These are phyloP conservation scores for Penicillium robsamsonii DNA, from an alignment of 495 filamentous ascomycete species.

Conservation along the genomic window DNA sequence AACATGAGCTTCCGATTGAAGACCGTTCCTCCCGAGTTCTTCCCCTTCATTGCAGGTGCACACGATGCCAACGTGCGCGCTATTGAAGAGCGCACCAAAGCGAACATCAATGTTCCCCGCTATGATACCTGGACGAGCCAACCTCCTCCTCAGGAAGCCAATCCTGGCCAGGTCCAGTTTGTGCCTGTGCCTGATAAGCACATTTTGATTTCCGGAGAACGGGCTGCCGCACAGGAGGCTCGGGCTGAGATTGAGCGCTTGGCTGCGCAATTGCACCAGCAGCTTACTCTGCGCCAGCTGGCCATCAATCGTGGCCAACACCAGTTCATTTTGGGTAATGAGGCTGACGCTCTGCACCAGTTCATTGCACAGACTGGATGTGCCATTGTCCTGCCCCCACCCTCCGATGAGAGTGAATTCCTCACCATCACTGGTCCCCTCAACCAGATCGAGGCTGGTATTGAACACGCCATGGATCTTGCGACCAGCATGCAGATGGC, in stretches of 20 bases:
- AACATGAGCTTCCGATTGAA: conserved; percentile 74
- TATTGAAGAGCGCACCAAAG: conserved; percentile 67
- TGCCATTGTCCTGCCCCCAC: conserved; percentile 72
- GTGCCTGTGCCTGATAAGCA: conserved; percentile 60
- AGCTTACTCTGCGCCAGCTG: conserved; percentile 68
- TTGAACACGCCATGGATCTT: conserved; percentile 77
- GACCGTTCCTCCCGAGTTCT: conserved; percentile 86
- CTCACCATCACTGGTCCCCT: conserved; percentile 80
- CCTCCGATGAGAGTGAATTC: conserved; percentile 69
- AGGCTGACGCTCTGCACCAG: conserved; percentile 71
- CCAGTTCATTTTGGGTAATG: conserved; percentile 85
- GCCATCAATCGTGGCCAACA: conserved; percentile 76
- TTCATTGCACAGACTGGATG: conserved; percentile 92
- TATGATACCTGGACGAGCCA: conserved; percentile 71
- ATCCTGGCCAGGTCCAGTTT: conserved; percentile 66
- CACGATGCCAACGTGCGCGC: conserved; percentile 64
- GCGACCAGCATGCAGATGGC: conserved; percentile 78
- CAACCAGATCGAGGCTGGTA: conserved; percentile 65
- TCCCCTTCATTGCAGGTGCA: conserved; percentile 88
- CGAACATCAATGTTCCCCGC: conserved; percentile 76
- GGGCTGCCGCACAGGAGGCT: conserved; percentile 74
- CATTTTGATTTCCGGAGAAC: conserved; percentile 85
- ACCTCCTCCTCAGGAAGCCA: conserved; percentile 64
- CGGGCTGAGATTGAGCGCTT: conserved; percentile 74
- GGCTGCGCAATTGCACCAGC: conserved; percentile 66